Evolutionary conservation across 805 yeast species (phyloP), one percentile per base, ranked within the genome.

Genomic region (Metschnikowia vanudenii): DNA sequence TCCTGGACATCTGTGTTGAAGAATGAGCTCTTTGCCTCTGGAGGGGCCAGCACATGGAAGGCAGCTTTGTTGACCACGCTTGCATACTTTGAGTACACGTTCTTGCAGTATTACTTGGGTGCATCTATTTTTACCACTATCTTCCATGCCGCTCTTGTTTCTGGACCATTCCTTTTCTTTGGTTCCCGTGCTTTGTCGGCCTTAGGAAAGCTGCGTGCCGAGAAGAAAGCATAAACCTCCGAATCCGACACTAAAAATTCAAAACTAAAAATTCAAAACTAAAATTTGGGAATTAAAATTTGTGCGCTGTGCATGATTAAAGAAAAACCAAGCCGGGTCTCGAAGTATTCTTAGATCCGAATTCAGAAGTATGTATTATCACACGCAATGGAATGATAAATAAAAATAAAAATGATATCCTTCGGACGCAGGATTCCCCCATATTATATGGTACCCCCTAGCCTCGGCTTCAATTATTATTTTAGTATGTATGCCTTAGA

Each of bases 151-250:
- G 68, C 71, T 6, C 56, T 80, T 18, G 64, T 84, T 45, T 77
- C 76, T 3, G 72, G 81, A 1, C 74, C 85, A 29, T 69, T 83
- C 26, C 60, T 85, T 34, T 74, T 76, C 59, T 64, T 81, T 43
- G 94, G 94, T 12, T 74, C 85, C n/a, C 78, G 79, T 55, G 84
- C 83, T 14, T 74, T 88, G 57, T 74, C 84, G 59, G 72, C 65
- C 45, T 74, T 73, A 55, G 62, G 63, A 18, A 48, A 54, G 28
- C 59, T 58, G 47, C 65, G 75, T 45, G 32, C 32, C 12, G 32
- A 29, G 5, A n/a, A n/a, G 11, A 29, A 29, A 4, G 32, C 32
- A n/a, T 29, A 13, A 29, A 29, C 8, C 29, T n/a, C n/a, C n/a
- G n/a, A 26, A 11, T 9, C 8, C 29, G 29, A 26, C 11, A 26